Evolutionary conservation across 768 basidiomycete genomes (phyloP), one percentile per base, ranked within the genome.

Genomic region (Amanita fuliginea): DNA sequence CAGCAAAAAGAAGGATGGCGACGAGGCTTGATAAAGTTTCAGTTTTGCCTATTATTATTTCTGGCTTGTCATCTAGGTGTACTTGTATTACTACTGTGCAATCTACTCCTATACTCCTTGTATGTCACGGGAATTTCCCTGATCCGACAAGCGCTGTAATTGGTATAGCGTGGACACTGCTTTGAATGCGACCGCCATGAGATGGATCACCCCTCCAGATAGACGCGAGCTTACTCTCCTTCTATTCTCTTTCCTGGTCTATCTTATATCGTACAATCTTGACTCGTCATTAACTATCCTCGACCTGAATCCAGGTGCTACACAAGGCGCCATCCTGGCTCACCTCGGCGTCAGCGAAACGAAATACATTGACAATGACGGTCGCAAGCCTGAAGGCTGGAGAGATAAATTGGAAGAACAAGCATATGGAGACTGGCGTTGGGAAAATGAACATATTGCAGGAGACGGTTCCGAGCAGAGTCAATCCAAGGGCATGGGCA

Each of bases 231-330:
- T 84, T 28, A 71, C 78, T 8, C 74, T 93, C 56, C 57, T 86
- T 52, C 66, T 88, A 32, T 76, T 83, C 56, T 77, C 81, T 8
- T 61, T 87, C 28, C 68, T 77, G 13, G 64, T 78, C 44, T 86
- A 90, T 59, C 64, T 84, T 24, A 62, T 92, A 40, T 76, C 86
- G 34, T 86, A 82, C 61, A 86, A 91, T 64, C 65, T 88, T 52
- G 83, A 87, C 62, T 62, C 72, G 2, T 79, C 84, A 0, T 65
- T 87, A 5, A 69, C 71, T 37, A 65, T 74, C 33, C 62, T 78
- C 7, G 75, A 75, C 16, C 62, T 75, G 47, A 74, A 75, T 53
- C 64, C 67, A 6, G 67, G 55, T 18, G 58, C 63, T 41, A 63
- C 69, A 41, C 66, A 68, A 53, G 65, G 61, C 35, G 64, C 62